Evolutionary conservation across 139 green algal genomes (phyloP).

Genomic region (Ostreobium quekettii): DNA sequence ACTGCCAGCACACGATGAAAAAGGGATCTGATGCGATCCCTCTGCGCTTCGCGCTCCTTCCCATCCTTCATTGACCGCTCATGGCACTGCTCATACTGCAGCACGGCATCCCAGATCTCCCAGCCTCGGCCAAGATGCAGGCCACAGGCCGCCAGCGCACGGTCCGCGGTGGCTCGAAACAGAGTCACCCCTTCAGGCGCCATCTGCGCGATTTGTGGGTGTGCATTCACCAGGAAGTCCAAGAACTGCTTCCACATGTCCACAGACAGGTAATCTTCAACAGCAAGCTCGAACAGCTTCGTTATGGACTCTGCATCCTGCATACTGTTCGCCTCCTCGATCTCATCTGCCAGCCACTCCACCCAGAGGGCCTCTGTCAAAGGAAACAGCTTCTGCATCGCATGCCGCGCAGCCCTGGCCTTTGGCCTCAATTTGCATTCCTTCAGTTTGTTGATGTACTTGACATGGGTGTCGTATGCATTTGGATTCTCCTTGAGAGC

Average conservation of each 20-base stretch:
- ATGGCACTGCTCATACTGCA: conserved; percentile 9
- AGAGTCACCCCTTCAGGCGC: conserved; percentile 23
- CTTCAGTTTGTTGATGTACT: conserved; percentile 59
- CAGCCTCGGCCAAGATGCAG: conserved; percentile 39
- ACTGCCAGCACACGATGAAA: no score
- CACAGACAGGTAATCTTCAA: conserved; percentile 69
- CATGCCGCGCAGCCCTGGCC: conserved; percentile 43
- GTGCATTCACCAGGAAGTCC: conserved; percentile 39
- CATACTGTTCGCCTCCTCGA: conserved; percentile 16
- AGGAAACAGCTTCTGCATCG: conserved; percentile 58
- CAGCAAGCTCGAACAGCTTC: conserved; percentile 40
- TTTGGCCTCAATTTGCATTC: conserved; percentile 41
- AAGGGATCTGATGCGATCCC: no score
- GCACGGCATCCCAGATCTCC: conserved; percentile 1
- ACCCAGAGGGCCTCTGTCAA: conserved; percentile 69
- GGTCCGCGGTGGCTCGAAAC: conserved; percentile 49
- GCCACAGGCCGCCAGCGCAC: conserved; percentile 49
- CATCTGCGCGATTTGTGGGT: conserved; percentile 28
- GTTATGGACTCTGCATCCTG: conserved; percentile 32
- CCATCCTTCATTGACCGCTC: no score
- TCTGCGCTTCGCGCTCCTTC: no score
- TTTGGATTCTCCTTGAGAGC: conserved; percentile 46
- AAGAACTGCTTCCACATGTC: conserved; percentile 60
- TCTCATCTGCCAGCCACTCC: conserved; percentile 73
- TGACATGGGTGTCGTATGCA: conserved; percentile 57